These are phyloP conservation scores for Euphorbia lathyris DNA, from an alignment of 345 rosid genomes.

Conservation along the genomic window DNA sequence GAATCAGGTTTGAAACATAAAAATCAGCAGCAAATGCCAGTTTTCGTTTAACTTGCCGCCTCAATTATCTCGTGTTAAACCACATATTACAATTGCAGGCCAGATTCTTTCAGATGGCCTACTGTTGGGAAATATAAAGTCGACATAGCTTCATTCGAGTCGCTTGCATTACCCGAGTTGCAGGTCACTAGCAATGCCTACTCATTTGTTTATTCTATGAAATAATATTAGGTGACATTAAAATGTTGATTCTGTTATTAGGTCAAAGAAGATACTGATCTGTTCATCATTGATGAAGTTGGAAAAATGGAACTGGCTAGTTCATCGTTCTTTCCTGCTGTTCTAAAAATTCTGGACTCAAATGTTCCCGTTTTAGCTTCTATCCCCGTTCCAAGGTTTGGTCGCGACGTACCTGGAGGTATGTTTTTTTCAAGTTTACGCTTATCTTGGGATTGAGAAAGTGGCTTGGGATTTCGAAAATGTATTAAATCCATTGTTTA, in stretches of 20 bases:
- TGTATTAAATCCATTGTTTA: too few species aligned
- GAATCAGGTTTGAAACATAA: too few species aligned
- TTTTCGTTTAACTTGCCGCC: conserved; percentile 1
- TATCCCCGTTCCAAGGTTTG: conserved; percentile 52
- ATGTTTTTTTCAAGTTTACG: not conserved
- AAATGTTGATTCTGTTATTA: conserved; percentile 14
- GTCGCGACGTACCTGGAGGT: conserved; percentile 66
- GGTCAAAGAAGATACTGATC: conserved; percentile 54
- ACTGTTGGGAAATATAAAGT: conserved; percentile 69
- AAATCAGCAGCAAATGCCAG: not conserved
- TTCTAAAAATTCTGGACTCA: conserved; percentile 54
- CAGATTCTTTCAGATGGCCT: conserved; percentile 60
- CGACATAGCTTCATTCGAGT: conserved; percentile 60
- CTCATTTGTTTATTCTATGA: not conserved
- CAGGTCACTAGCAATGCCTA: conserved; percentile 34
- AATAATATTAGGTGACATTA: not conserved
- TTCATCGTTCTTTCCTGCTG: conserved; percentile 63
- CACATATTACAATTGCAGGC: conserved; percentile 34
- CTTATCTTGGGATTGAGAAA: too few species aligned
- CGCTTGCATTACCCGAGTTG: conserved; percentile 64
- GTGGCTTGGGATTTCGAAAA: too few species aligned
- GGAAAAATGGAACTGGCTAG: conserved; percentile 78
- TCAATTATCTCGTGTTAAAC: conserved; percentile 10
- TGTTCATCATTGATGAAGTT: conserved; percentile 69
- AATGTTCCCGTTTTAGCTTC: conserved; percentile 58